phyloP scores from a whole-genome alignment of 495 filamentous ascomycete species.

The Amorphotheca resinae region DNA sequence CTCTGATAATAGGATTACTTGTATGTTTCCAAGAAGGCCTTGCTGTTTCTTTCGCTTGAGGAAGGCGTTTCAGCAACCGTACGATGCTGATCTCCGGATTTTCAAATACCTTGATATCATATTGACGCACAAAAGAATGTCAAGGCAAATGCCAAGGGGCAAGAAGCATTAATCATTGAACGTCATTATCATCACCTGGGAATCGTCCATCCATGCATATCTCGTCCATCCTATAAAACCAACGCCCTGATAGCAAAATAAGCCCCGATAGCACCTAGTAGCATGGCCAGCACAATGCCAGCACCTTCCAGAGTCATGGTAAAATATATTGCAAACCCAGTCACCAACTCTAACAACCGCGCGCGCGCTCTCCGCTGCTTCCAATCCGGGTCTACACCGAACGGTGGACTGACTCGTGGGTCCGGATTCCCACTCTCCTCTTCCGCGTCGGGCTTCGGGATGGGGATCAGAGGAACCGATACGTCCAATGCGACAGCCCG shows the following conservation, averaged over 20 bases:
- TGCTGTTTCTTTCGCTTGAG: no score
- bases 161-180: no score
- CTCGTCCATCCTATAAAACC: background rate
- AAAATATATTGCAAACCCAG: slow-evolving; percentile 16
- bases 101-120: no score
- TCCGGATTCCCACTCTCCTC: slow-evolving; percentile 11
- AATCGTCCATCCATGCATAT: no score
- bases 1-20: no score
- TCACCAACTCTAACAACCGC: slow-evolving; percentile 13
- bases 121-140: no score
- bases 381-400: slow-evolving; percentile 20
- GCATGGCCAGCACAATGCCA: slow-evolving; percentile 5
- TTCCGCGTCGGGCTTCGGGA: slow-evolving; percentile 17
- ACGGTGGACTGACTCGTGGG: slow-evolving; percentile 19
- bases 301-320: slow-evolving; percentile 17
- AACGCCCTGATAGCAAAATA: slow-evolving; percentile 12
- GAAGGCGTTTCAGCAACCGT: no score
- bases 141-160: no score
- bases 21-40: no score
- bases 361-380: slow-evolving; percentile 14
- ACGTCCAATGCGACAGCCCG: slow-evolving; percentile 62
- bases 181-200: no score
- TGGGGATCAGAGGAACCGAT: slow-evolving; percentile 38
- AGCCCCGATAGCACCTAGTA: slow-evolving; percentile 12
- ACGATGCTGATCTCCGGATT: no score